A percentile compares a stretch with the other conserved stretches of the same genome.
These are phyloP conservation scores for Oxytropis ochrocephala DNA, from an alignment of 306 rosid genomes.

Conservation along the genomic window DNA sequence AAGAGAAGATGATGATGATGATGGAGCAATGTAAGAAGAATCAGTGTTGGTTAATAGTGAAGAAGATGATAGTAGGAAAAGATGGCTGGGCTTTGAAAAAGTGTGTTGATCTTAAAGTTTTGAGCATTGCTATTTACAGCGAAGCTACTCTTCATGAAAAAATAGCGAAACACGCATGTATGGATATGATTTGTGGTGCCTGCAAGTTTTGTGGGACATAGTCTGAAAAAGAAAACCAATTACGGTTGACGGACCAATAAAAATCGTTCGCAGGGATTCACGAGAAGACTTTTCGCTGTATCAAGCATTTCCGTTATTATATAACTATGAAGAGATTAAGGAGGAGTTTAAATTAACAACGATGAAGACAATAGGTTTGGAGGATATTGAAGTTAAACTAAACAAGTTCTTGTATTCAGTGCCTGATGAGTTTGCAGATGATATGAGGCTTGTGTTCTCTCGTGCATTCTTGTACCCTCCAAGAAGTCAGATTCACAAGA, in stretches of 20 bases:
- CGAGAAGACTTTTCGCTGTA: no score
- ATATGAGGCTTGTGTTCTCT: not conserved
- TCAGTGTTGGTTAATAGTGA: constrained; percentile 14
- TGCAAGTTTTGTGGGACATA: no score
- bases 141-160: no score
- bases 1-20: not conserved
- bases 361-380: not conserved
- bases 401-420: not conserved
- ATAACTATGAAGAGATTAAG: not conserved
- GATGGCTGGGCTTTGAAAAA: not conserved
- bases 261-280: no score
- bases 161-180: no score
- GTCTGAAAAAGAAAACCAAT: no score
- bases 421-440: not conserved
- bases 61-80: constrained; percentile 7
- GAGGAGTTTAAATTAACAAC: not conserved
- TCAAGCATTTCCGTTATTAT: no score
- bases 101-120: not conserved
- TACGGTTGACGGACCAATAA: no score
- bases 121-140: no score
- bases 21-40: not conserved
- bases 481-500: not conserved
- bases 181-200: no score
- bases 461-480: not conserved
- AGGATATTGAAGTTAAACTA: not conserved